These are phyloP conservation scores for Lentinula detonsa DNA, from an alignment of 768 basidiomycete species.

Conservation along the genomic window DNA sequence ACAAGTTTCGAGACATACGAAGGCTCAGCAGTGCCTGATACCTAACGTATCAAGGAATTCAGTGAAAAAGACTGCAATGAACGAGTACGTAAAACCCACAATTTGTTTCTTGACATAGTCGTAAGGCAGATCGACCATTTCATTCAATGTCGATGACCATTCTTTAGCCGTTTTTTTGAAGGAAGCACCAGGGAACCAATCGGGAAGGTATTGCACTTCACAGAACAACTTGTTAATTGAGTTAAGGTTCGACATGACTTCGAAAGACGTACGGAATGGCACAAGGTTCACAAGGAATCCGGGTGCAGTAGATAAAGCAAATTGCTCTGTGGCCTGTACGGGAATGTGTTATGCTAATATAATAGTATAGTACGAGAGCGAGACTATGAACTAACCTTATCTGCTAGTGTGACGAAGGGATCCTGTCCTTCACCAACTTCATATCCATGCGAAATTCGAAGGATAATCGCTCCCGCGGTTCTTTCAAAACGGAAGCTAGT, in stretches of 20 bases:
- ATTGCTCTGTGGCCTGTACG: constrained; percentile 6
- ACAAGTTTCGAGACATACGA: constrained; percentile 16
- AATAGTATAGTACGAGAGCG: constrained; percentile 12
- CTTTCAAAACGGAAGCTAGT: constrained; percentile 13
- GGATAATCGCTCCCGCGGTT: constrained; percentile 38
- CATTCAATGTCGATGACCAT: constrained; percentile 35
- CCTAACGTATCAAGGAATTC: constrained; percentile 4
- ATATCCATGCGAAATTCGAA: constrained; percentile 40
- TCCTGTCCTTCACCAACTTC: constrained; percentile 31
- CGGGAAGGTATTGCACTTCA: constrained; percentile 39
- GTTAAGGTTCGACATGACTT: not conserved
- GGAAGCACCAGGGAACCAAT: constrained; percentile 54
- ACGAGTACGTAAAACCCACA: constrained; percentile 20
- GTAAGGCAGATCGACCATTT: constrained; percentile 42
- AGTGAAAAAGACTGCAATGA: not conserved
- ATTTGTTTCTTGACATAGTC: constrained; percentile 37
- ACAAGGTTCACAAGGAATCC: constrained; percentile 46
- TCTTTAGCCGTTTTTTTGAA: constrained; percentile 43
- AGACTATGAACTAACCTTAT: constrained; percentile 23
- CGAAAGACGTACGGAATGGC: constrained; percentile 29
- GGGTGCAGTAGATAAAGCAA: constrained; percentile 24
- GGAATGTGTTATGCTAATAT: too few relatives aligned
- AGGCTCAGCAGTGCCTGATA: constrained; percentile 13
- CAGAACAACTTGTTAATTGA: not conserved
- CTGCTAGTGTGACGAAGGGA: constrained; percentile 32